phyloP scores from a whole-genome alignment of 495 filamentous ascomycete genomes.

The Durotheca rogersii region DNA sequence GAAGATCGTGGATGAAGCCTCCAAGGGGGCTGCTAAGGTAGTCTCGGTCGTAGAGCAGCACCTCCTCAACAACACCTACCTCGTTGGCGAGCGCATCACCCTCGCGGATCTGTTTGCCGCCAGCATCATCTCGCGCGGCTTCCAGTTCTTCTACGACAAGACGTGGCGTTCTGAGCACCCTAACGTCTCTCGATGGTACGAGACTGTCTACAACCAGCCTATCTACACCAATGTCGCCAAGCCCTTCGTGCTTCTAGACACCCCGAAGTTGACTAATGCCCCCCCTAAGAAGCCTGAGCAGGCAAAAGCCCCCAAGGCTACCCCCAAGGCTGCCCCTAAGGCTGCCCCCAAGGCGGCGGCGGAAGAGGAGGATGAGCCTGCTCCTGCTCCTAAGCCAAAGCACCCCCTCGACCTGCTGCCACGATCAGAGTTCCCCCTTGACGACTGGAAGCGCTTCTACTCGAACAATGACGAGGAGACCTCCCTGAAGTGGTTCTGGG shows the following conservation, averaged over 20 bases:
- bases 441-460: conserved; percentile 99
- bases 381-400: conserved; percentile 83
- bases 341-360: conserved; percentile 46
- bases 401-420: conserved; percentile 89
- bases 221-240: conserved; percentile 78
- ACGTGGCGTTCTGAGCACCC: conserved; percentile 77
- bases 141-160: conserved; percentile 88
- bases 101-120: conserved; percentile 89
- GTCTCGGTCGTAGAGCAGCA: conserved; percentile 76
- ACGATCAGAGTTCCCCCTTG: conserved; percentile 75
- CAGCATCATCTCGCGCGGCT: conserved; percentile 75
- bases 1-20: conserved; percentile 83
- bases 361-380: conserved; percentile 69
- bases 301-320: conserved; percentile 57
- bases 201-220: conserved; percentile 87
- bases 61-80: conserved; percentile 90
- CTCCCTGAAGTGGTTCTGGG: conserved; percentile 97
- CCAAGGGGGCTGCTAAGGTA: conserved; percentile 65
- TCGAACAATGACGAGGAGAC: conserved; percentile 91
- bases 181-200: conserved; percentile 88
- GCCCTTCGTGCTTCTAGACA: conserved; percentile 75
- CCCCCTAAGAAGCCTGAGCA: conserved; percentile 82
- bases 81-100: conserved; percentile 95
- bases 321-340: conserved; percentile 59
- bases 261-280: conserved; percentile 76